Evolutionary conservation across 1,139 yeast species (phyloP).

Genomic region (Saccharomyces hybrid): DNA sequence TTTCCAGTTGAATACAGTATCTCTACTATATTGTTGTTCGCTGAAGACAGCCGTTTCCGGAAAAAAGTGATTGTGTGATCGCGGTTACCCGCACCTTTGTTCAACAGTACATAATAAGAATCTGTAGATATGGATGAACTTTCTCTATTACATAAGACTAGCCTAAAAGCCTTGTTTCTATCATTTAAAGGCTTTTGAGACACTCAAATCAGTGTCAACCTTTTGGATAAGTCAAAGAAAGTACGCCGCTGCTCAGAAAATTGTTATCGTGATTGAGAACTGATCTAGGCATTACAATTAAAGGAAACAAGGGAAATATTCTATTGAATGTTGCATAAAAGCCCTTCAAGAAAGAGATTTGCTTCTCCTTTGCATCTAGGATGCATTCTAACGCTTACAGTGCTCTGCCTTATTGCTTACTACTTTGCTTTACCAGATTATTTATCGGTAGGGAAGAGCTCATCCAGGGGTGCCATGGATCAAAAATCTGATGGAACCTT

Average conservation of each 20-base stretch:
- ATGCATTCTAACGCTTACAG: background rate
- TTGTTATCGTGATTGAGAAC: background rate
- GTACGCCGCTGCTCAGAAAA: background rate
- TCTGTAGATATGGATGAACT: background rate
- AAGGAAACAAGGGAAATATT: background rate
- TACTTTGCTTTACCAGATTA: background rate
- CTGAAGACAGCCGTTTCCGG: background rate
- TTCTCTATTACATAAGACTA: background rate
- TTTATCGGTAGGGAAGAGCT: background rate
- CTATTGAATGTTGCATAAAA: background rate
- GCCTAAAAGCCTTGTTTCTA: background rate
- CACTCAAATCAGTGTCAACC: background rate
- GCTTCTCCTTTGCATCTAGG: background rate
- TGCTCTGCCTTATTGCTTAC: background rate
- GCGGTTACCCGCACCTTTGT: background rate
- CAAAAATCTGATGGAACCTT: constrained; percentile 6
- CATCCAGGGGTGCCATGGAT: background rate
- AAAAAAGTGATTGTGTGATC: background rate
- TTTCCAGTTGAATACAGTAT: background rate
- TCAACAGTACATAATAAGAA: background rate
- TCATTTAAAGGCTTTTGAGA: background rate
- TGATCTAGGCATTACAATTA: background rate
- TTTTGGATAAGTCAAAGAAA: background rate
- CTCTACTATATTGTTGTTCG: too few relatives aligned
- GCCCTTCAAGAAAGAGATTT: background rate